These are phyloP conservation scores for Flueggea neowawraea DNA, from an alignment of 441 rosid genomes.

Conservation along the genomic window DNA sequence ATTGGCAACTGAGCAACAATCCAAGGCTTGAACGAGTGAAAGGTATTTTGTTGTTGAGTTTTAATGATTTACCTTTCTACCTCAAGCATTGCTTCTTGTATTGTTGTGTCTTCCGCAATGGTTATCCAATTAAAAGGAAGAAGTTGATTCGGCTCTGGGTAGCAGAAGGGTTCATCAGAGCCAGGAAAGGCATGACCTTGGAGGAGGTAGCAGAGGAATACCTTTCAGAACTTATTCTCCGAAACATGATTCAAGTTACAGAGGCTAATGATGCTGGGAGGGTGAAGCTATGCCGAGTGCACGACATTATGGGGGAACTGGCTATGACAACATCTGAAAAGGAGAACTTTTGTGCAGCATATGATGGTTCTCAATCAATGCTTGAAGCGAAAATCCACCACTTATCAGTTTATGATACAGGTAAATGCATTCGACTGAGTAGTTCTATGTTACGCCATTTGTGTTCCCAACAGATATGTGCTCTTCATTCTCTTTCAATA, in stretches of 20 bases:
- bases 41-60: conserved; percentile 22
- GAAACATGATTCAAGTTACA: conserved; percentile 23
- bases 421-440: conserved; percentile 12
- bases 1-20: conserved; percentile 21
- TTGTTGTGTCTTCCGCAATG: conserved; percentile 19
- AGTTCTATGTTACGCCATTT: conserved; percentile 4
- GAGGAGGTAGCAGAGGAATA: conserved; percentile 26
- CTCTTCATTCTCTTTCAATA: conserved; percentile 15
- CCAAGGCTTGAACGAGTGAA: conserved; percentile 20
- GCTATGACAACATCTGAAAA: conserved; percentile 15
- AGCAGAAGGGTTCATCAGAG: conserved; percentile 26
- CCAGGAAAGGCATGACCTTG: conserved; percentile 17
- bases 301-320: conserved; percentile 25
- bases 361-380: conserved; percentile 17
- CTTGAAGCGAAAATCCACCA: conserved; percentile 32
- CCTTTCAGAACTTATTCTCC: conserved; percentile 19
- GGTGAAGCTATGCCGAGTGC: conserved; percentile 15
- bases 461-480: conserved; percentile 22
- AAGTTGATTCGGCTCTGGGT: conserved; percentile 23
- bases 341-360: conserved; percentile 16
- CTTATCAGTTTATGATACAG: conserved; percentile 23
- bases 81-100: conserved; percentile 25
- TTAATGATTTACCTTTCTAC: conserved; percentile 25
- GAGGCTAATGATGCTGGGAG: conserved; percentile 17
- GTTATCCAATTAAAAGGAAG: conserved; percentile 14